Conservation (phyloP, 75 land plant genomes). For the Picea glauca region DNA sequence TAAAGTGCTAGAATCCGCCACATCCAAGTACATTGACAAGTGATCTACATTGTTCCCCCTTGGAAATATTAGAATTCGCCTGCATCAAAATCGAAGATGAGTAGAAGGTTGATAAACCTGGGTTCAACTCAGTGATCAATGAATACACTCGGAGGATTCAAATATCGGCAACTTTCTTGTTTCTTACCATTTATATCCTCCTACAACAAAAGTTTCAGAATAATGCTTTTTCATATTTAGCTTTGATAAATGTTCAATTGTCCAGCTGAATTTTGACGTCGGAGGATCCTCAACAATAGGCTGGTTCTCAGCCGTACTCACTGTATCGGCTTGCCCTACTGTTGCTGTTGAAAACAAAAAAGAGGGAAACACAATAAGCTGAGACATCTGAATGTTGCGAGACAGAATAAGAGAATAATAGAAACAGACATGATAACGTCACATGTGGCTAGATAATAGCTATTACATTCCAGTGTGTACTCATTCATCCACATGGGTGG, state of each 20-base stretch:
- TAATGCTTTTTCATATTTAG: constrained; percentile 41
- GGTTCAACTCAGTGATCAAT: not conserved
- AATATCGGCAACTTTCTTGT: not conserved
- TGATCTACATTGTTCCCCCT: constrained; percentile 55
- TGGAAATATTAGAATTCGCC: constrained; percentile 51
- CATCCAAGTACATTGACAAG: constrained; percentile 50
- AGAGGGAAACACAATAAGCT: too few species aligned
- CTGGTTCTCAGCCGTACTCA: constrained; percentile 33
- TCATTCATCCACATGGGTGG: too few species aligned
- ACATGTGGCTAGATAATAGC: too few species aligned
- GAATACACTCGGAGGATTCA: not conserved
- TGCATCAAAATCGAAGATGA: constrained; percentile 15
- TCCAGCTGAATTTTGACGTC: constrained; percentile 49
- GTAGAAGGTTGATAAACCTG: not conserved
- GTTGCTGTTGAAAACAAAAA: not conserved
- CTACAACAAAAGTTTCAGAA: constrained; percentile 37
- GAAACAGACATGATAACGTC: too few species aligned
- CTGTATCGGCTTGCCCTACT: constrained; percentile 35
- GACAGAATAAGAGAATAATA: too few species aligned
- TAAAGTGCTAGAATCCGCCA: constrained; percentile 40
- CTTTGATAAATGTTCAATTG: constrained; percentile 35
- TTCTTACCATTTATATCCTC: constrained; percentile 45
- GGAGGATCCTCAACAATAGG: constrained; percentile 41
- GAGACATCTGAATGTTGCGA: too few species aligned
- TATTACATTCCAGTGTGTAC: too few species aligned